Evolutionary conservation across 139 green algal genomes (phyloP).

Genomic region (Tetraselmis chui): DNA sequence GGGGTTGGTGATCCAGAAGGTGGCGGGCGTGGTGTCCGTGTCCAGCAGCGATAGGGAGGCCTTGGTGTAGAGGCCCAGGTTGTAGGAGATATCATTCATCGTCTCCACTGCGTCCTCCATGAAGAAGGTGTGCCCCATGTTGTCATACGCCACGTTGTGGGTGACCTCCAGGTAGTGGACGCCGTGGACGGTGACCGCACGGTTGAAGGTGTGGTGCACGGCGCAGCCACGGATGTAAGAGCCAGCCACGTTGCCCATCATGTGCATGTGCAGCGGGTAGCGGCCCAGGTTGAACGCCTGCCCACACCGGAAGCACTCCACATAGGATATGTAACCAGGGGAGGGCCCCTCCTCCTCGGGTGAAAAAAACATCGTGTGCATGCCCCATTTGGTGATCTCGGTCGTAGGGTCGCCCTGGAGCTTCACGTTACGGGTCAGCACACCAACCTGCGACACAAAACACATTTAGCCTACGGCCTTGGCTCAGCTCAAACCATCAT

Average conservation of each 20-base stretch:
- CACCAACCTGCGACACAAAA: constrained; percentile 13
- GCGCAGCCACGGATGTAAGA: constrained; percentile 39
- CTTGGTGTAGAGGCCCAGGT: constrained; percentile 59
- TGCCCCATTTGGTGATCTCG: constrained; percentile 30
- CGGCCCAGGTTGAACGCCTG: constrained; percentile 34
- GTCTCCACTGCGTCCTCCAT: constrained; percentile 31
- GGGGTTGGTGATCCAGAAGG: constrained; percentile 76
- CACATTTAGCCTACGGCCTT: too few relatives aligned
- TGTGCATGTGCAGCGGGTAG: constrained; percentile 73
- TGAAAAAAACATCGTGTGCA: constrained; percentile 30
- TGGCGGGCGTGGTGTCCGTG: constrained; percentile 64
- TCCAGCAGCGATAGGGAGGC: constrained; percentile 44
- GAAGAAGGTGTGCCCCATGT: constrained; percentile 61
- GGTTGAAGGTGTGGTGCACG: constrained; percentile 57
- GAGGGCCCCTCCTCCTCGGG: constrained; percentile 8
- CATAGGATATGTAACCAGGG: constrained; percentile 16
- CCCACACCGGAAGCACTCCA: constrained; percentile 18
- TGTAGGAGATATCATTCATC: constrained; percentile 38
- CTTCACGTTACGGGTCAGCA: constrained; percentile 29
- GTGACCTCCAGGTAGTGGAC: constrained; percentile 22
- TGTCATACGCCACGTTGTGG: constrained; percentile 56
- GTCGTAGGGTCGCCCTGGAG: constrained; percentile 34
- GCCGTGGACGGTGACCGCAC: constrained; percentile 58
- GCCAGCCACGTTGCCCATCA: constrained; percentile 38
- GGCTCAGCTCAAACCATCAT: too few relatives aligned